phyloP scores from a whole-genome alignment of 2,329 filamentous ascomycete species.

The Fusarium paranaense region DNA sequence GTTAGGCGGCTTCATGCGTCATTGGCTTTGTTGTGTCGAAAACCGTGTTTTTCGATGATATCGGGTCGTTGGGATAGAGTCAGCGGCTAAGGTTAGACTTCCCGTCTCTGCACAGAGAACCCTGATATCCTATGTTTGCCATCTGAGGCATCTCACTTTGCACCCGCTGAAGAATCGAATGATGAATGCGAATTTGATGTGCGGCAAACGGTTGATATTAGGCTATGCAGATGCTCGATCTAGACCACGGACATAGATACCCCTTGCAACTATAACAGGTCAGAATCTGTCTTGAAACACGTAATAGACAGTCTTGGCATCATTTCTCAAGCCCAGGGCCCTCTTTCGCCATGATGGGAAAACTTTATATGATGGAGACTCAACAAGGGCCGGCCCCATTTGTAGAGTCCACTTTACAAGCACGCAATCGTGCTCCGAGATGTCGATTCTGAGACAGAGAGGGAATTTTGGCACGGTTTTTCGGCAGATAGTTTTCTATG shows the following conservation, averaged over 20 bases:
- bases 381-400: not conserved
- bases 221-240: not conserved
- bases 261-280: not conserved
- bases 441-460: constrained; percentile 10
- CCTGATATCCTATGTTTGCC: not conserved
- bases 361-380: constrained; percentile 27
- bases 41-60: not conserved
- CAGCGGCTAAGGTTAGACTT: not conserved
- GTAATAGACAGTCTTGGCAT: not conserved
- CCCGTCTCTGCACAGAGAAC: not conserved
- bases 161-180: not conserved
- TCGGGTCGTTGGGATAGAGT: not conserved
- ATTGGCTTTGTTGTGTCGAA: not conserved
- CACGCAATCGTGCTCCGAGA: constrained; percentile 25
- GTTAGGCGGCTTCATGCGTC: not conserved
- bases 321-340: constrained; percentile 10
- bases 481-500: not conserved
- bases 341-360: constrained; percentile 21
- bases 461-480: not conserved
- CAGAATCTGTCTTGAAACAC: not conserved
- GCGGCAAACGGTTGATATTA: no score
- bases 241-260: not conserved
- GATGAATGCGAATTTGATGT: not conserved
- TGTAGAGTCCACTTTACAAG: constrained; percentile 14
- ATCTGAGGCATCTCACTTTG: not conserved